A percentile compares a stretch with the other conserved stretches of the same genome.
phyloP scores from a whole-genome alignment of 2,329 filamentous ascomycete species.

The Cyclaneusma minus region DNA sequence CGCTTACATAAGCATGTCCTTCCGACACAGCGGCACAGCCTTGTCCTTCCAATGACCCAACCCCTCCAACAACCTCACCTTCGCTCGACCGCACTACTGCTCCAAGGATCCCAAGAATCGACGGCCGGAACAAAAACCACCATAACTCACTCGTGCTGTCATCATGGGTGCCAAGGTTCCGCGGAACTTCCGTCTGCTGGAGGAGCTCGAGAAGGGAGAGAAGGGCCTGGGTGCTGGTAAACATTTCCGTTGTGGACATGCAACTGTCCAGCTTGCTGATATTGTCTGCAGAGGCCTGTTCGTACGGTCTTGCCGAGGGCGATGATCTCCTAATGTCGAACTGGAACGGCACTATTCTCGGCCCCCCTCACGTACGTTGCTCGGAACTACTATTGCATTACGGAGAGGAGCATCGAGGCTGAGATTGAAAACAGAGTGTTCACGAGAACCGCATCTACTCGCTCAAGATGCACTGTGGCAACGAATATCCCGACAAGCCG shows the following conservation, averaged over 20 bases:
- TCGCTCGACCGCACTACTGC: no score
- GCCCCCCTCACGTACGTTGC: slow-evolving; percentile 74
- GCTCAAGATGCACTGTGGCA: slow-evolving; percentile 88
- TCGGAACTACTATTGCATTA: slow-evolving; percentile 1
- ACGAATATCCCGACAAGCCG: slow-evolving; percentile 75
- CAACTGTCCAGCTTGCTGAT: slow-evolving; percentile 6
- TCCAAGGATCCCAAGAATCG: no score
- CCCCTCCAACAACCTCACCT: no score
- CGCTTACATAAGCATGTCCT: no score
- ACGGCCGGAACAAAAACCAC: no score
- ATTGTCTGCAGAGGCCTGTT: slow-evolving; percentile 64
- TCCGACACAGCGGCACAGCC: no score
- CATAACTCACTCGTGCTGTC: slow-evolving; percentile 1
- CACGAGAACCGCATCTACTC: slow-evolving; percentile 99
- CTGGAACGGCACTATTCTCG: slow-evolving; percentile 97
- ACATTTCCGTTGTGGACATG: slow-evolving; percentile 11
- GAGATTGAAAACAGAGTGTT: slow-evolving; percentile 45
- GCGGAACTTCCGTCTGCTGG: slow-evolving; percentile 88
- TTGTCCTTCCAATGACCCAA: no score
- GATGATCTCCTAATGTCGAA: slow-evolving; percentile 95
- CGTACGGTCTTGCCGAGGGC: slow-evolving; percentile 85
- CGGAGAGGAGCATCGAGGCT: neutral
- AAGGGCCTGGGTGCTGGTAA: slow-evolving; percentile 85
- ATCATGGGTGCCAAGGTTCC: slow-evolving; percentile 57
- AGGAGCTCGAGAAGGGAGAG: slow-evolving; percentile 97